These are phyloP conservation scores for Scedosporium aurantiacum DNA, from an alignment of 2,329 filamentous ascomycete genomes.

Conservation along the genomic window DNA sequence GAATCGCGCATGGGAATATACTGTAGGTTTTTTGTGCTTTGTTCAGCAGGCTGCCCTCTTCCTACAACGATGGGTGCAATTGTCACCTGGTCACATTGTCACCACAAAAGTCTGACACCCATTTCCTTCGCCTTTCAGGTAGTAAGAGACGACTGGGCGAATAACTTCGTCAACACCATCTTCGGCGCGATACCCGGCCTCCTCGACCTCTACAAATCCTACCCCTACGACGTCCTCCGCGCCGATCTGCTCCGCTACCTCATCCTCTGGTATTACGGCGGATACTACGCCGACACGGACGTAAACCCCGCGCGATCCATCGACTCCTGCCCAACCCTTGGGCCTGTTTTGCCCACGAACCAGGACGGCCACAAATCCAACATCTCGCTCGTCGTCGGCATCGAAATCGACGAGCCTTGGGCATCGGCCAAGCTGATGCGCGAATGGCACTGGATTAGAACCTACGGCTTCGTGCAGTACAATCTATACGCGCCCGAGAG, in stretches of 20 bases:
- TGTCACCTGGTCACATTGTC: not conserved
- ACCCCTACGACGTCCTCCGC: conserved; percentile 2
- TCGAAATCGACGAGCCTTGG: not conserved
- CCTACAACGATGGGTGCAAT: not conserved
- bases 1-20: not conserved
- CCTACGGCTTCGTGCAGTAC: conserved; percentile 1
- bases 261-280: not conserved
- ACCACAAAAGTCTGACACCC: not conserved
- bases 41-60: not conserved
- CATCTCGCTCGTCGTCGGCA: not conserved
- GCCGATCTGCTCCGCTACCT: conserved; percentile 1
- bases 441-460: not conserved
- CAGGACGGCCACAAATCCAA: not conserved
- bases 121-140: not conserved
- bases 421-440: not conserved
- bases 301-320: not conserved
- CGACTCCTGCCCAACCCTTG: not conserved
- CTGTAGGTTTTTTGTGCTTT: not conserved
- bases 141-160: not conserved
- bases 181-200: not conserved
- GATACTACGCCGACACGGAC: conserved; percentile 1
- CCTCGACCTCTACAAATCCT: not conserved
- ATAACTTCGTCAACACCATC: not conserved
- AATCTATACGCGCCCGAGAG: not conserved
- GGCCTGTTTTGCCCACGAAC: not conserved